These are phyloP conservation scores for Fabrea salina DNA, from an alignment of 169 alveolate genomes.

Conservation along the genomic window DNA sequence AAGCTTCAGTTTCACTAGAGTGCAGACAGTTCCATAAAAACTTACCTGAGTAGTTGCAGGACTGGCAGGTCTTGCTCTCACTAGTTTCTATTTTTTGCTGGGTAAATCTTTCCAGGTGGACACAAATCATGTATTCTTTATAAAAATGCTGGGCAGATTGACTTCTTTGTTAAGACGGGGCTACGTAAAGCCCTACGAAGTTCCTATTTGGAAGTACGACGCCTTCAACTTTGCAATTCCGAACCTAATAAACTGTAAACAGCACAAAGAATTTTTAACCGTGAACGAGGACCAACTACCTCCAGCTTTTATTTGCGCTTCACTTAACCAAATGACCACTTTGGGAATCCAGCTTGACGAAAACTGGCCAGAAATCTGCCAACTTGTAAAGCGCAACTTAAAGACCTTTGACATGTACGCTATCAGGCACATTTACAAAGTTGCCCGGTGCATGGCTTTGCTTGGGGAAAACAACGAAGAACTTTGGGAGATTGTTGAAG, in stretches of 20 bases:
- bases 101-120: too few relatives aligned
- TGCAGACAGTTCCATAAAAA: too few relatives aligned
- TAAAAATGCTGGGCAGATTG: too few relatives aligned
- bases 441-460: neutral
- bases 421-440: neutral
- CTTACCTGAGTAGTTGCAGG: too few relatives aligned
- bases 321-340: neutral
- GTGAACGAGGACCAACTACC: constrained; percentile 23
- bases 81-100: too few relatives aligned
- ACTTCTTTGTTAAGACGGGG: too few relatives aligned
- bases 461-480: constrained; percentile 17
- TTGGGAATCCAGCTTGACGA: neutral
- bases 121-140: too few relatives aligned
- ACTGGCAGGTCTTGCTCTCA: too few relatives aligned
- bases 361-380: constrained; percentile 23
- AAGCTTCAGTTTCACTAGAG: too few relatives aligned
- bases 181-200: too few relatives aligned
- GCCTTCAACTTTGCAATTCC: too few relatives aligned
- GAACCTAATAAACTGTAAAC: constrained; percentile 14
- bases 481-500: constrained; percentile 25
- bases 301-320: neutral
- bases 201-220: too few relatives aligned
- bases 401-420: neutral
- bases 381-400: constrained; percentile 3
- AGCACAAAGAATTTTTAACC: neutral